A percentile compares a stretch with the other conserved stretches of the same genome.
Evolutionary conservation across 192 early-diverging fungal genomes (phyloP).

Genomic region (Chytriomyces confervae): DNA sequence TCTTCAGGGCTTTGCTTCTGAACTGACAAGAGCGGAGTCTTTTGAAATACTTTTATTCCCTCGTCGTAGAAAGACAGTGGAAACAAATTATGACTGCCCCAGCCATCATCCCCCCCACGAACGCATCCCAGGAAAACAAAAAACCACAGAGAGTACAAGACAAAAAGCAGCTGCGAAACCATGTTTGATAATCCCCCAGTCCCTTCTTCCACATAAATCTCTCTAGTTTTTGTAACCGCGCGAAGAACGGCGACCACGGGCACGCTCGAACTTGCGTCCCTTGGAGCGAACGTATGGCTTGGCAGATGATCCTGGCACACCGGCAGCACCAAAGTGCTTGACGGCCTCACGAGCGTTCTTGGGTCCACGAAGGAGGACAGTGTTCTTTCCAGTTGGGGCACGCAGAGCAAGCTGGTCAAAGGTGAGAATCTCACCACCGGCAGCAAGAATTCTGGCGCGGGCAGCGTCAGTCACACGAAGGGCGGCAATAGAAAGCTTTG

Average conservation of each 20-base stretch:
- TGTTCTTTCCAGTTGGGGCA: conserved; percentile 94
- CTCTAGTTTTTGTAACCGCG: conserved; percentile 86
- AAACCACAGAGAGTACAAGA: too few relatives aligned
- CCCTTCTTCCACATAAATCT: neutral
- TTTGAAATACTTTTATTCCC: too few relatives aligned
- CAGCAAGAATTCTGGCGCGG: conserved; percentile 95
- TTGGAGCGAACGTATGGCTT: conserved; percentile 95
- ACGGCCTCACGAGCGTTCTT: conserved; percentile 93
- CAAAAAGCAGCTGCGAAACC: too few relatives aligned
- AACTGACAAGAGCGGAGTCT: too few relatives aligned
- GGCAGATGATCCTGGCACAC: conserved; percentile 58
- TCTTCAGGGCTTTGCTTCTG: too few relatives aligned
- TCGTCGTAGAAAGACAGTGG: too few relatives aligned
- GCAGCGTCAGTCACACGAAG: conserved; percentile 93
- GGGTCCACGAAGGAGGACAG: conserved; percentile 91
- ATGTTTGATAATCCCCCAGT: too few relatives aligned
- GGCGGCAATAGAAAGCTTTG: conserved; percentile 94
- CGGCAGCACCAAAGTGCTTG: conserved; percentile 96
- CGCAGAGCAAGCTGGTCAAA: conserved; percentile 98
- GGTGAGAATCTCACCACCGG: conserved; percentile 97
- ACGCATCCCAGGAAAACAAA: too few relatives aligned
- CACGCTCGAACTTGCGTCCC: conserved; percentile 99
- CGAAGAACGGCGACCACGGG: conserved; percentile 98
- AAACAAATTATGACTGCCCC: too few relatives aligned
- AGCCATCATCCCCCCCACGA: too few relatives aligned